phyloP scores from a whole-genome alignment of 768 basidiomycete genomes.

The Saitozyma podzolica region DNA sequence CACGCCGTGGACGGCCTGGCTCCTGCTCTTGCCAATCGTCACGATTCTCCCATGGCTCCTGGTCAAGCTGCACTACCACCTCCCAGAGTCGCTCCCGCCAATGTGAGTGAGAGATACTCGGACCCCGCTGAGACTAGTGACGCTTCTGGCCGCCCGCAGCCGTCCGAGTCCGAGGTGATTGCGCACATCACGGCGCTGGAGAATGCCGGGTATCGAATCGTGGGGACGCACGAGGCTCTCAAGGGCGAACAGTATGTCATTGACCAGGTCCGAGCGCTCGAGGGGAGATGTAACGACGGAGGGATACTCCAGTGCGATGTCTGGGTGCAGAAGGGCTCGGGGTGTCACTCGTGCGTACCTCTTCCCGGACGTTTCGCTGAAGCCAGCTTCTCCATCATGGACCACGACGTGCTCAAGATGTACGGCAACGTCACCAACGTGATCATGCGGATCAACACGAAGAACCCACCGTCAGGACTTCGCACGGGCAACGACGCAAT shows the following conservation, averaged over 20 bases:
- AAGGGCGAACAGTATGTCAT: slow-evolving; percentile 80
- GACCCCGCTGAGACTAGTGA: slow-evolving; percentile 21
- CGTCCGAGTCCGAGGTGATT: slow-evolving; percentile 40
- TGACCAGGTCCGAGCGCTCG: slow-evolving; percentile 64
- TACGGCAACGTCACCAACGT: slow-evolving; percentile 88
- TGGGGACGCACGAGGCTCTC: slow-evolving; percentile 86
- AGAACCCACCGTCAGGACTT: slow-evolving; percentile 55
- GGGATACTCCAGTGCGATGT: slow-evolving; percentile 84
- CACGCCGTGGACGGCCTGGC: slow-evolving; percentile 10
- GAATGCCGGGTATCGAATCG: slow-evolving; percentile 84
- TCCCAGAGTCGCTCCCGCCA: slow-evolving; percentile 22
- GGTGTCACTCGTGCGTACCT: slow-evolving; percentile 72
- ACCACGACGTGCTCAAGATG: slow-evolving; percentile 71
- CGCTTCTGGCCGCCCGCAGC: slow-evolving; percentile 29
- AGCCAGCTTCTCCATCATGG: slow-evolving; percentile 86
- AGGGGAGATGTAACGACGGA: slow-evolving; percentile 64
- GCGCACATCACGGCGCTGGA: slow-evolving; percentile 58
- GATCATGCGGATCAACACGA: slow-evolving; percentile 72
- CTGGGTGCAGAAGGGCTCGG: slow-evolving; percentile 85
- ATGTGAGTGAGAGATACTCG: slow-evolving; percentile 10
- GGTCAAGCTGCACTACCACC: slow-evolving; percentile 26
- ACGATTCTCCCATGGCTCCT: slow-evolving; percentile 27
- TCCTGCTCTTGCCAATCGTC: slow-evolving; percentile 22
- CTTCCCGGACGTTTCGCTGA: not conserved
- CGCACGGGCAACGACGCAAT: slow-evolving; percentile 63